Percentiles rank a stretch among this genome's conserved stretches.
Evolutionary conservation across 495 filamentous ascomycete genomes (phyloP).

Genomic region (Xanthoparmelia taractica): DNA sequence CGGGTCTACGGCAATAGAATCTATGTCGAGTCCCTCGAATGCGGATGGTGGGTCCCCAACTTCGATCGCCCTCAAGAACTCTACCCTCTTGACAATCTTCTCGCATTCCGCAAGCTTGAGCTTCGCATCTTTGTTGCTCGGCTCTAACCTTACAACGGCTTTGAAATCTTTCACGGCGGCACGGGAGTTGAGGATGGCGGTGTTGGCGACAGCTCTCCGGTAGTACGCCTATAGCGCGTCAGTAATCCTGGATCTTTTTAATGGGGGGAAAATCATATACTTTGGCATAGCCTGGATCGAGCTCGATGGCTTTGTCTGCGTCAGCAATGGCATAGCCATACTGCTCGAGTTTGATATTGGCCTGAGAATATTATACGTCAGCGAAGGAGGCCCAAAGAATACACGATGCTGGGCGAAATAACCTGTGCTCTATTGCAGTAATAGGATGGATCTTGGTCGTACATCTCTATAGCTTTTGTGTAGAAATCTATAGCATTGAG

Average conservation of each 20-base stretch:
- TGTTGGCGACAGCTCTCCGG: conserved; percentile 81
- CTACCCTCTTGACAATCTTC: conserved; percentile 79
- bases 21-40: conserved; percentile 81
- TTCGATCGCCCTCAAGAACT: conserved; percentile 93
- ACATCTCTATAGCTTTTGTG: conserved; percentile 78
- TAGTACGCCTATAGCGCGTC: conserved; percentile 70
- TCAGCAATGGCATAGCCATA: conserved; percentile 89
- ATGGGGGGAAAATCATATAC: conserved; percentile 36
- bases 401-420: conserved; percentile 14
- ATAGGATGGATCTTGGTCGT: conserved; percentile 78
- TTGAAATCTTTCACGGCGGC: conserved; percentile 91
- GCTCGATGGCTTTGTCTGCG: conserved; percentile 86
- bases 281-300: conserved; percentile 83
- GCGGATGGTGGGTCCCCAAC: conserved; percentile 85
- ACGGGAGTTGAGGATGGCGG: conserved; percentile 76
- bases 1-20: conserved; percentile 70
- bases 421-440: conserved; percentile 94
- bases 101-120: conserved; percentile 85
- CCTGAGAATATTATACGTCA: conserved; percentile 40
- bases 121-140: conserved; percentile 81
- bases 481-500: conserved; percentile 75
- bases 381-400: conserved; percentile 2
- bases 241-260: neutral
- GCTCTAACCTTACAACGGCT: conserved; percentile 77
- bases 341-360: conserved; percentile 89